Percentiles rank a stretch among this genome's conserved stretches.
Conservation (phyloP, 768 basidiomycete genomes). For the Dacryopinax primogenitus region DNA sequence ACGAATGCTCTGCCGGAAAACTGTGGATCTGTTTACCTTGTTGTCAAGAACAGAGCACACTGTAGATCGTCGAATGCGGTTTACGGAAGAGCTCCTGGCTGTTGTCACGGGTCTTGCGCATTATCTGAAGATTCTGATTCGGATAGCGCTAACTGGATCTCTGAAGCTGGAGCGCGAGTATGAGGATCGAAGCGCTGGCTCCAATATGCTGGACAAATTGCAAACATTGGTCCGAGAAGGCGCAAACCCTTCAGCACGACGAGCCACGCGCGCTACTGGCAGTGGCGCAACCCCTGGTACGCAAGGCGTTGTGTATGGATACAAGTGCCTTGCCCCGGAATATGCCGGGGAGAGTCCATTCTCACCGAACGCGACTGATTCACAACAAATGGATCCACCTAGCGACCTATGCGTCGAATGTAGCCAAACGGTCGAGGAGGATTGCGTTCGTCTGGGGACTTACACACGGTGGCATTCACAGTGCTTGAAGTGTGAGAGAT, state of each 20-base stretch:
- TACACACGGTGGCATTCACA: conserved; percentile 94
- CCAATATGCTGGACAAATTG: conserved; percentile 81
- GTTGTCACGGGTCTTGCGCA: conserved; percentile 98
- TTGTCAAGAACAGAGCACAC: conserved; percentile 59
- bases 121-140: conserved; percentile 97
- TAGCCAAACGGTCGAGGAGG: conserved; percentile 85
- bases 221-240: conserved; percentile 80
- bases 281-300: conserved; percentile 62
- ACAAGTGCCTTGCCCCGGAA: conserved; percentile 81
- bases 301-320: conserved; percentile 81
- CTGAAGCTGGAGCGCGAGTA: conserved; percentile 91
- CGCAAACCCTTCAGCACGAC: conserved; percentile 61
- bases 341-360: conserved; percentile 83
- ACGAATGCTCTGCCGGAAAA: conserved; percentile 95
- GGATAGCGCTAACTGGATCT: conserved; percentile 91
- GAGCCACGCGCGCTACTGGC: conserved; percentile 39
- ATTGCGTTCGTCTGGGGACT: conserved; percentile 89
- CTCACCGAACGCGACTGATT: conserved; percentile 27
- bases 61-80: conserved; percentile 73
- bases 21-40: conserved; percentile 93
- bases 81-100: conserved; percentile 93
- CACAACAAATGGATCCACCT: conserved; percentile 30
- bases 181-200: conserved; percentile 67
- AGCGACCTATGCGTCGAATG: conserved; percentile 89
- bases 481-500: conserved; percentile 73